Evolutionary conservation across 495 filamentous ascomycete species (phyloP), one percentile per base, ranked within the genome.

Genomic region (Viridothelium virens): DNA sequence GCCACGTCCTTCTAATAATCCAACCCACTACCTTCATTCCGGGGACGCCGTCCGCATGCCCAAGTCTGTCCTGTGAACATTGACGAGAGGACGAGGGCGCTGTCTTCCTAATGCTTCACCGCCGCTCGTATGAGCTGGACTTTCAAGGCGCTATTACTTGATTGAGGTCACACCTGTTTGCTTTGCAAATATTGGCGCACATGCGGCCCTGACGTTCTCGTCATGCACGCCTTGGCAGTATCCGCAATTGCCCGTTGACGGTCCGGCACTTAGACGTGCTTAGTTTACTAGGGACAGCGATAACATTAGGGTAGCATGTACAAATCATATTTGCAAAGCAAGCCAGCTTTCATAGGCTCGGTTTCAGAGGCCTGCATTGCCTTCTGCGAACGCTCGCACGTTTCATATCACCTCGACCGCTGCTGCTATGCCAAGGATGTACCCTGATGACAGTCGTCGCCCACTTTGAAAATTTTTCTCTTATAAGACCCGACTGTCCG

Each of bases 141-240:
- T n/a, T 36, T 59, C 53, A 31, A 59, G 11, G 53, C 53, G 25
- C 53, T 59, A 59, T 6, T 59, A 31, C 25, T 7, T 7, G 53
- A 59, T 59, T 25, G 53, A 59, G 53, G 53, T 59, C 53, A 31
- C 53, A 59, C 53, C 31, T 59, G 53, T 59, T 59, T 59, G 53
- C 53, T 59, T 31, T 59, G 53, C 25, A 6, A 59, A 59, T 34
- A 34, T 25, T 36, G 31, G 53, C 53, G 53, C 53, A 34, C 25
- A 11, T 59, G 25, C 53, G 53, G 53, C 53, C 53, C 18, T 59
- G 31, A 11, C 18, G 5, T 59, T 59, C 7, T 7, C 11, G 5
- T 18, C 53, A 33, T 59, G 53, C 53, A 36, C 53, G 6, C 48
- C 48, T 53, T 18, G 25, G n/a, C 48, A 18, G 48, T 53, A 25